Base-by-base conservation (phyloP, 192 early-diverging fungal genomes). In the Umbelopsis vinacea region DNA sequence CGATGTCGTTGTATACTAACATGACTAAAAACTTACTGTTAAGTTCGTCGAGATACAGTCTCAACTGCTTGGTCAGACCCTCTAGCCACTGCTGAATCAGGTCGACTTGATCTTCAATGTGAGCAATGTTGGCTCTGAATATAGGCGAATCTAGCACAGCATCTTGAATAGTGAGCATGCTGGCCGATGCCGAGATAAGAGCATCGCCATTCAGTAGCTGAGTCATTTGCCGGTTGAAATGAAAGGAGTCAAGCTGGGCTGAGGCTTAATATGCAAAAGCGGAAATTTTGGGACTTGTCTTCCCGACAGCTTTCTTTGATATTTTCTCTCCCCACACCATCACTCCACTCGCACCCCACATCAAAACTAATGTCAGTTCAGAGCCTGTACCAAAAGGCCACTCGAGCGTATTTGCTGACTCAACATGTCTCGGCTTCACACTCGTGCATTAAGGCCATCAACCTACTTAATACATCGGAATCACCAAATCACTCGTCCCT, bases 51-150 rank as follows among this genome's bases (percentile, higher is more conserved):
- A 77, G 46, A 54, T 82, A 84, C 3, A 24, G 43, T 48, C 74
- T 77, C 52, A 84, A 33, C 29, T 69, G 52, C 53, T 73, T 72
- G 66, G 80, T 78, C 46, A 87, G 69, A 12, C 74, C 74, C 11
- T 80, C 79, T 12, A 87, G 68, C 87, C 87, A 88, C 73, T 74
- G 78, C 72, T 86, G 84, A 66, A 86, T 82, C n/a, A 75, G 79
- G 52, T 85, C 86, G 45, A 87, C 78, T 52, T 88, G 86, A 11
- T 85, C 86, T 54, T 88, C 87, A 66, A 87, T 81, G 43, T 84
- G 76, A 10, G 70, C 66, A 45, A 87, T 76, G 71, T 85, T 88
- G 63, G 85, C 79, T 6, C 86, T 80, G 54, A 81, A 88, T 35
- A 79, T 81, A 35, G 86, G 86, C 6, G 85, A 81, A 68, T 88